phyloP scores from a whole-genome alignment of 2,329 filamentous ascomycete genomes.

The Aspergillus quadricinctus region DNA sequence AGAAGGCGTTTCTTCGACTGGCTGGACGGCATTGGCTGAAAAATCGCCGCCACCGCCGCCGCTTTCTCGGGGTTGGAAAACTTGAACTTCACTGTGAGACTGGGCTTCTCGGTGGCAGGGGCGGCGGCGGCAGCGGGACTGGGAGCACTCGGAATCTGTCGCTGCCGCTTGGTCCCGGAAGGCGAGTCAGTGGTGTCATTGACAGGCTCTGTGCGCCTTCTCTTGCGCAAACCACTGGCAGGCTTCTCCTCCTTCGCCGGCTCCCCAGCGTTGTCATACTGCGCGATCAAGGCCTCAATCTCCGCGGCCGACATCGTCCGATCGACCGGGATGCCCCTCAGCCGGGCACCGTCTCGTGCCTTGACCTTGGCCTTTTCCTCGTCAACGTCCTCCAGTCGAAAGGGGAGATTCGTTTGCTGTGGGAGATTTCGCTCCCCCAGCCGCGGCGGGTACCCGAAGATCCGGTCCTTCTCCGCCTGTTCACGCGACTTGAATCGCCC shows the following conservation, averaged over 20 bases:
- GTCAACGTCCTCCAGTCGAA: constrained; percentile 22
- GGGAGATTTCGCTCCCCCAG: constrained; percentile 30
- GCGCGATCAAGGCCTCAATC: constrained; percentile 16
- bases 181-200: not conserved
- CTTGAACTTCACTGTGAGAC: constrained; percentile 11
- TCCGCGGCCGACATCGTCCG: constrained; percentile 15
- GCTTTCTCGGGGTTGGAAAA: constrained; percentile 5
- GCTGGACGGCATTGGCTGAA: not conserved
- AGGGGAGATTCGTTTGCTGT: constrained; percentile 11
- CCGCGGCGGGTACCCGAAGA: constrained; percentile 29
- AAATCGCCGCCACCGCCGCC: not conserved
- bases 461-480: constrained; percentile 26
- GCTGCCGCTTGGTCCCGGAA: not conserved
- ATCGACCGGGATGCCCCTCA: constrained; percentile 16
- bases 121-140: not conserved
- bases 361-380: constrained; percentile 18
- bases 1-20: constrained; percentile 13
- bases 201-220: constrained; percentile 8
- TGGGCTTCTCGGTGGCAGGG: constrained; percentile 6
- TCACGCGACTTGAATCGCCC: constrained; percentile 22
- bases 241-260: not conserved
- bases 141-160: not conserved
- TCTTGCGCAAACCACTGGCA: constrained; percentile 1
- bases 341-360: constrained; percentile 19
- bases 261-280: constrained; percentile 8